These are phyloP conservation scores for Penicillium odoratum DNA, from an alignment of 495 filamentous ascomycete species.

Conservation along the genomic window DNA sequence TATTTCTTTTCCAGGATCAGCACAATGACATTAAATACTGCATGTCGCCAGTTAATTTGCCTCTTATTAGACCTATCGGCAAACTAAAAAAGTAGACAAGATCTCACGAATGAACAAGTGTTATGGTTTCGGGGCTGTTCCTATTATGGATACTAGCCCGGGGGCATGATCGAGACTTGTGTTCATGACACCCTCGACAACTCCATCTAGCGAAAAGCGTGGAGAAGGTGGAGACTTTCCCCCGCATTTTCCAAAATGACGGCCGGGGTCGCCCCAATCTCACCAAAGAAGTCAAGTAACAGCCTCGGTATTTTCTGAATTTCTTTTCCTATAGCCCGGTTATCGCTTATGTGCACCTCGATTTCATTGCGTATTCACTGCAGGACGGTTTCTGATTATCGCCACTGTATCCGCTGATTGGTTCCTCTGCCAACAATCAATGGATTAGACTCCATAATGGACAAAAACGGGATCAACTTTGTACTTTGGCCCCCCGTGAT, in stretches of 20 bases:
- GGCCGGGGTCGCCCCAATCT: constrained; percentile 1
- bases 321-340: constrained; percentile 19
- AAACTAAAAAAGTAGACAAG: not conserved
- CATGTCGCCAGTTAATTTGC: not conserved
- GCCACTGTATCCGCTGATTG: not conserved
- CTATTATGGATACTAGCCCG: constrained; percentile 18
- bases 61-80: not conserved
- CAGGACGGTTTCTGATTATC: not conserved
- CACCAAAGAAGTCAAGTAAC: not conserved
- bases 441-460: constrained; percentile 10
- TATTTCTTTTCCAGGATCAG: not conserved
- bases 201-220: not conserved
- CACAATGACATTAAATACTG: not conserved
- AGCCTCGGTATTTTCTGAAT: constrained; percentile 37
- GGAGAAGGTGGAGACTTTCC: constrained; percentile 11
- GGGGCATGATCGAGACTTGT: constrained; percentile 6
- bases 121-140: constrained; percentile 23
- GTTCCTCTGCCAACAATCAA: constrained; percentile 3
- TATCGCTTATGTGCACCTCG: constrained; percentile 23
- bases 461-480: not conserved
- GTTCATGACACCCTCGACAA: constrained; percentile 6
- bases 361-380: constrained; percentile 1
- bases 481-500: not conserved
- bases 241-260: constrained; percentile 24
- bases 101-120: not conserved